Base-by-base conservation (phyloP, 1,284 basidiomycete genomes). In the Trametes polyzona region DNA sequence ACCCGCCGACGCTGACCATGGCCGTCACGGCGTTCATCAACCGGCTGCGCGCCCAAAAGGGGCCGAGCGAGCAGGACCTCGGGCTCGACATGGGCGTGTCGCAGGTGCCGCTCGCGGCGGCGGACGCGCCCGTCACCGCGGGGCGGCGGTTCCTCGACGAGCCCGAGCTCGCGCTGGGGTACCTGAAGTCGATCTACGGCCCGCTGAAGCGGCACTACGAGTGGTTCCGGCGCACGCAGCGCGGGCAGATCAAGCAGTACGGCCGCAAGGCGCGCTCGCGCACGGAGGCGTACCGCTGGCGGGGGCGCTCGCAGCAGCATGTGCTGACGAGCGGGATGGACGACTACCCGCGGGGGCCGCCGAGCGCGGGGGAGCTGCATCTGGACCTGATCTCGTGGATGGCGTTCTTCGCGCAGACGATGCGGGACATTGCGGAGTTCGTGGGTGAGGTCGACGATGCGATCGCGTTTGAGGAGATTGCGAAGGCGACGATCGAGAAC, bases 331-430 rank as follows among this genome's bases (percentile, higher is more conserved):
- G 91, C 65, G 95, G 95, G 0, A 87, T 98, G 83, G 95, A 98
- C 71, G 95, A 98, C 74, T 98, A 95, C 72, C 95, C 95, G 10
- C 83, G 95, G 50, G 94, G 85, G 10, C 84, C 87, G 29, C 89
- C 96, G 8, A 93, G 96, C 68, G 81, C 88, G 1, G 95, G 96
- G 49, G 95, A 98, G 76, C 77, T 98, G 52, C 95, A 98, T 72
- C 73, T 97, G 47, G 95, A 98, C 74, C 75, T 98, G 62, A 91
- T 95, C 59, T 90, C 90, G 35, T 98, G 95, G 95, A 94, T 98
- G 89, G 95, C 86, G 11, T 95, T 92, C 75, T 96, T 96, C 73
- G 85, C 91, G 36, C 81, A 88, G 62, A 96, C 94, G 24, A 96
- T 96, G 94, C 83, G 79, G 48, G 88, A 90, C 49, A 90, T 96